Conservation (phyloP, 1,284 basidiomycete species). For the Neolentinus lepideus region DNA sequence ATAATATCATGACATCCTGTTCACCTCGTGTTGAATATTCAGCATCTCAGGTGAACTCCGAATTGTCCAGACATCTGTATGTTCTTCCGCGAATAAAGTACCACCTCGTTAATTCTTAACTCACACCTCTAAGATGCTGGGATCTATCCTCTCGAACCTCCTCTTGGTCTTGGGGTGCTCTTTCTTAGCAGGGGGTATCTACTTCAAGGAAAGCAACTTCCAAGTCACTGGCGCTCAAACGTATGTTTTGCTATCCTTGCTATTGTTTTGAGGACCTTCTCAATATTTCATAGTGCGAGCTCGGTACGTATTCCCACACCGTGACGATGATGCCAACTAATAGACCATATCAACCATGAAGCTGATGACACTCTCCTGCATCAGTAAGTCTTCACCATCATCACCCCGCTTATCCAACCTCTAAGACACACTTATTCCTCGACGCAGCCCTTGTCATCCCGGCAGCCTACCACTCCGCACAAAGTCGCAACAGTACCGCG, state of each 20-base stretch:
- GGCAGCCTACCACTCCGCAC: slow-evolving; percentile 74
- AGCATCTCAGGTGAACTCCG: slow-evolving; percentile 56
- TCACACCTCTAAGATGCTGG: slow-evolving; percentile 51
- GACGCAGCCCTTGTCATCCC: slow-evolving; percentile 76
- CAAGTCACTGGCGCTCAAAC: slow-evolving; percentile 82
- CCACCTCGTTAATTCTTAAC: no score
- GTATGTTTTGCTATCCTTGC: no score
- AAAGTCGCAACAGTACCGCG: slow-evolving; percentile 12
- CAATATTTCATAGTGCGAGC: slow-evolving; percentile 54
- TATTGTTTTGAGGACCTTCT: no score
- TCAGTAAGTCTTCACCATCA: slow-evolving; percentile 46
- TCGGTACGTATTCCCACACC: slow-evolving; percentile 40
- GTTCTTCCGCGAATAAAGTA: slow-evolving; percentile 13
- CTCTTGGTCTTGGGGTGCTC: slow-evolving; percentile 85
- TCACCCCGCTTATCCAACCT: not conserved
- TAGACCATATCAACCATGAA: slow-evolving; percentile 20
- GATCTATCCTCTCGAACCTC: slow-evolving; percentile 85
- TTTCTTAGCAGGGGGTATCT: slow-evolving; percentile 77
- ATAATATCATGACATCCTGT: slow-evolving; percentile 3
- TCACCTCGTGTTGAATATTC: slow-evolving; percentile 6
- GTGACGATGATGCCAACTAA: slow-evolving; percentile 8
- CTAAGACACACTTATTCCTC: slow-evolving; percentile 3
- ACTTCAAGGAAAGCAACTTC: slow-evolving; percentile 66
- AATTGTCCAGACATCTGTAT: slow-evolving; percentile 82
- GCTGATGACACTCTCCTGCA: slow-evolving; percentile 85